Evolutionary conservation across 345 rosid genomes (phyloP).

Genomic region (Rhodomyrtus tomentosa): DNA sequence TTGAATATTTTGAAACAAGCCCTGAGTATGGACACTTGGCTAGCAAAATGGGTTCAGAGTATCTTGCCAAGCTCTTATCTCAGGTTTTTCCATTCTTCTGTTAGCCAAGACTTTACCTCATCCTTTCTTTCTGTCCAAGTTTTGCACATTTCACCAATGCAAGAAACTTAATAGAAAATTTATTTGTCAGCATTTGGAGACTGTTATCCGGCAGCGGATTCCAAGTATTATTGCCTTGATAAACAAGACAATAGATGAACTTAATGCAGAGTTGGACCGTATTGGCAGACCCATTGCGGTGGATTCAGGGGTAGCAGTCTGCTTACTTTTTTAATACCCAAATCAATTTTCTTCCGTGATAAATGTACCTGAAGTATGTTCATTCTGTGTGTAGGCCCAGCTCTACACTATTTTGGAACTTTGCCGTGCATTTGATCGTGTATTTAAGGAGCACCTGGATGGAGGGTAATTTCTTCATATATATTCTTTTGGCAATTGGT

Average conservation of each 20-base stretch:
- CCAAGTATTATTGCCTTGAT: constrained; percentile 95
- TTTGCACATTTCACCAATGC: neutral
- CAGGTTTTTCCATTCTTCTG: constrained; percentile 32
- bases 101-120: neutral
- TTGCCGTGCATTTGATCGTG: constrained; percentile 96
- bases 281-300: constrained; percentile 96
- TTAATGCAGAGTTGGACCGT: constrained; percentile 93
- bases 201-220: constrained; percentile 88
- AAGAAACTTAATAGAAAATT: neutral
- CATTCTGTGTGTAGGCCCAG: constrained; percentile 56
- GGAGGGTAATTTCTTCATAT: constrained; percentile 63
- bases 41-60: constrained; percentile 93
- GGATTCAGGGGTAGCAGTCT: constrained; percentile 88
- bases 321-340: neutral
- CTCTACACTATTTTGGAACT: constrained; percentile 89
- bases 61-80: constrained; percentile 89
- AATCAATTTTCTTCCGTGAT: neutral
- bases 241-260: constrained; percentile 91
- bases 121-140: neutral
- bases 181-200: constrained; percentile 68
- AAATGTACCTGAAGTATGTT: neutral
- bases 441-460: constrained; percentile 96
- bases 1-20: constrained; percentile 93
- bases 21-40: constrained; percentile 96
- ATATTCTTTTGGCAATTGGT: neutral